Percentiles rank a stretch among this genome's conserved stretches.
These are phyloP conservation scores for Berberis vulgaris DNA, from an alignment of 164 flowering plant species.

Conservation along the genomic window DNA sequence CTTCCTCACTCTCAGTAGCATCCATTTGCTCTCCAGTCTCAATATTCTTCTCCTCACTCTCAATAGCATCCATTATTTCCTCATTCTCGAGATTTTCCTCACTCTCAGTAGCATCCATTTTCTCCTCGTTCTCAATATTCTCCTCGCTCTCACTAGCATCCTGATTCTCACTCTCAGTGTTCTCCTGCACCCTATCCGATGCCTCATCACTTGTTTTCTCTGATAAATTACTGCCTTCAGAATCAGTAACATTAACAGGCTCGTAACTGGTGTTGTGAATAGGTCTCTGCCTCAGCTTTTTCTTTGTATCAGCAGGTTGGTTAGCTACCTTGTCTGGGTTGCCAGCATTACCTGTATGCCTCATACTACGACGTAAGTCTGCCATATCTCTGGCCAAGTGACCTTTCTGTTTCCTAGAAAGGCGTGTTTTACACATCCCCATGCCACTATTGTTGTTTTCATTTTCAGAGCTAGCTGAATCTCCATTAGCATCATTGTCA, in stretches of 20 bases:
- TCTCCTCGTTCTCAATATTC: not conserved
- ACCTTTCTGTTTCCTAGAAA: slow-evolving; percentile 7
- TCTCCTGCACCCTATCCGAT: no score
- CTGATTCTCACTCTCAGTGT: not conserved
- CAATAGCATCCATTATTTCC: no score
- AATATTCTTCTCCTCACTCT: no score
- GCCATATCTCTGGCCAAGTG: slow-evolving; percentile 5
- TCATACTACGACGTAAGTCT: slow-evolving; percentile 28
- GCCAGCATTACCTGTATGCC: slow-evolving; percentile 16
- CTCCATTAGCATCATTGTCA: not conserved
- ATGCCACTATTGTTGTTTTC: slow-evolving; percentile 10
- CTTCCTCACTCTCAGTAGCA: not conserved
- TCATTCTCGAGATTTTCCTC: not conserved
- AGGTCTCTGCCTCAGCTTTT: slow-evolving; percentile 31
- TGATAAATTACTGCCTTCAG: not conserved
- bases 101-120: not conserved
- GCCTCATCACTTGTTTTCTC: no score
- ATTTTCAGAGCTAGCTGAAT: slow-evolving; percentile 9
- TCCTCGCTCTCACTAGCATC: not conserved
- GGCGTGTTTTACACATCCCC: not conserved
- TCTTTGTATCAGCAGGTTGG: slow-evolving; percentile 1
- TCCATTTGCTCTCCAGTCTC: not conserved
- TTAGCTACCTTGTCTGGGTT: slow-evolving; percentile 7
- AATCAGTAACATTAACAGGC: not conserved
- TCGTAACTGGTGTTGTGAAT: slow-evolving; percentile 14